Conservation (phyloP, 129 eudicot genomes). For the Escallonia herrerae region DNA sequence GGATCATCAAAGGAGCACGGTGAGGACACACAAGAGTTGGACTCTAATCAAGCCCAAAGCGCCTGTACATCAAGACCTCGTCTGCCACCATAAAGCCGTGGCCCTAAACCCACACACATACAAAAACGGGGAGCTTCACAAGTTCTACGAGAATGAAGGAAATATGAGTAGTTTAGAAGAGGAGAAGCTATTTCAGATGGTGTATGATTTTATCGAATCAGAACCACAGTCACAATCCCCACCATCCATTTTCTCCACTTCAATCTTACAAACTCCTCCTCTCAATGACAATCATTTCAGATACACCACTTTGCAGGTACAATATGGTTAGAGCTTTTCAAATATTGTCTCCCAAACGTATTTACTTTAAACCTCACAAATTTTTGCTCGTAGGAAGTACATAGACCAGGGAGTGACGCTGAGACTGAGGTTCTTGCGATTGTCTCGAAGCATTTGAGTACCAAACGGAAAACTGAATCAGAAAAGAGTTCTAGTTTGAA, state of each 20-base stretch:
- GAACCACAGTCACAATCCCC: neutral
- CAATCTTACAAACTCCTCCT: neutral
- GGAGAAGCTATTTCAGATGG: conserved; percentile 21
- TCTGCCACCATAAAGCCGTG: too few species aligned
- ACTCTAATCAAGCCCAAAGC: too few species aligned
- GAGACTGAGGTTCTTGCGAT: conserved; percentile 12
- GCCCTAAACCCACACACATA: neutral
- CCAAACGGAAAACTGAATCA: conserved; percentile 1
- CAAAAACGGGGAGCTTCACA: neutral
- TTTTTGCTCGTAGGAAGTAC: conserved; percentile 11
- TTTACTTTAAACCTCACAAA: neutral
- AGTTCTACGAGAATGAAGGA: neutral
- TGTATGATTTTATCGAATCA: conserved; percentile 25
- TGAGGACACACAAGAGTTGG: too few species aligned
- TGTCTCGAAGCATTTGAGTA: conserved; percentile 12
- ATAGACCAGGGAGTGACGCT: conserved; percentile 5
- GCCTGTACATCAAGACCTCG: too few species aligned
- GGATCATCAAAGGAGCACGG: too few species aligned
- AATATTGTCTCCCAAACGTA: neutral
- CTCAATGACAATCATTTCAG: neutral
- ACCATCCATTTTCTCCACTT: neutral
- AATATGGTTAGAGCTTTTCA: neutral
- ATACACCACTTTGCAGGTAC: conserved; percentile 13
- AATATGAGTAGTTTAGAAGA: conserved; percentile 24
- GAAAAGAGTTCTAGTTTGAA: conserved; percentile 1